These are phyloP conservation scores for Houttuynia cordata DNA, from an alignment of 164 flowering plant species.

Conservation along the genomic window DNA sequence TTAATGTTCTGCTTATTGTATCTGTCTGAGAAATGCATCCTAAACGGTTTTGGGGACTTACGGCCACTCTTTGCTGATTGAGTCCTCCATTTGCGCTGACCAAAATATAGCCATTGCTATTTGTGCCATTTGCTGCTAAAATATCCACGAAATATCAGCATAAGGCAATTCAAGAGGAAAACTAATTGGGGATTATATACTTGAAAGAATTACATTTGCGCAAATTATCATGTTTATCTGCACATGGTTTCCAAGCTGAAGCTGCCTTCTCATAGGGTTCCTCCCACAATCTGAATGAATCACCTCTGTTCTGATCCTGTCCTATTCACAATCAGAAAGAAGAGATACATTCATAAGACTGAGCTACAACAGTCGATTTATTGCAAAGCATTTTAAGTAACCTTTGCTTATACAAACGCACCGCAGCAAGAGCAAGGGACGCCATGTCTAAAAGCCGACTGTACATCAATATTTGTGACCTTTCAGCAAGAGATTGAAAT, in stretches of 20 bases:
- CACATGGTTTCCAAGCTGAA: constrained; percentile 77
- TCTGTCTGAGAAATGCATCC: not conserved
- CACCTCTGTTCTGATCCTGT: constrained; percentile 45
- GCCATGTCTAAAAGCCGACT: constrained; percentile 59
- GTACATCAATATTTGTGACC: constrained; percentile 42
- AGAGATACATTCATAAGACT: too few species aligned
- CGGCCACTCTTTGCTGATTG: constrained; percentile 98
- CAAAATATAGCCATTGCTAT: constrained; percentile 57
- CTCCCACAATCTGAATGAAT: constrained; percentile 39
- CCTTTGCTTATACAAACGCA: constrained; percentile 6
- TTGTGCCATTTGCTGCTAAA: constrained; percentile 26
- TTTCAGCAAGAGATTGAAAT: constrained; percentile 12
- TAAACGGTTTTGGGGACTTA: constrained; percentile 21
- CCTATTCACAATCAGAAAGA: constrained; percentile 5
- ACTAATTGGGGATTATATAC: not conserved
- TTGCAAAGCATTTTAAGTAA: not conserved
- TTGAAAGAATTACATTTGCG: constrained; percentile 17
- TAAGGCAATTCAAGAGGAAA: not conserved
- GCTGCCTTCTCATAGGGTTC: constrained; percentile 43
- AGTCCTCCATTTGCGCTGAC: constrained; percentile 99
- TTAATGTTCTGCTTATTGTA: not conserved
- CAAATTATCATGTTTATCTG: constrained; percentile 22
- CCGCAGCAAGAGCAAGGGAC: constrained; percentile 51
- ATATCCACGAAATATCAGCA: not conserved
- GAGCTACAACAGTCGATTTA: not conserved